Evolutionary conservation across 2,329 filamentous ascomycete genomes (phyloP).

Genomic region (Ascocoryne sarcoides): DNA sequence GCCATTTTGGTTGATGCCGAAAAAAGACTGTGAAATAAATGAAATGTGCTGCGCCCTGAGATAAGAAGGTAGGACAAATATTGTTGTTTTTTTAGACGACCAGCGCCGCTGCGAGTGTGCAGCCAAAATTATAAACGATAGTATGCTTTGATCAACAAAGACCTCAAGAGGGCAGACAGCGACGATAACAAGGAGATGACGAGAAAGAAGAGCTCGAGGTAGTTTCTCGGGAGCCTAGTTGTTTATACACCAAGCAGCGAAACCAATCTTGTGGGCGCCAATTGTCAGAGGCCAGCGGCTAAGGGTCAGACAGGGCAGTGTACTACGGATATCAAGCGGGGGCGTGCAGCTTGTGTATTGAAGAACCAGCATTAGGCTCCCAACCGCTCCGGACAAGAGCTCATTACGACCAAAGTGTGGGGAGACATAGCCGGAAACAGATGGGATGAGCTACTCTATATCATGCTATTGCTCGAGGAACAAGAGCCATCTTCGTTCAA

Average conservation of each 20-base stretch:
- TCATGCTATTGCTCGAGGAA: slow-evolving; percentile 14
- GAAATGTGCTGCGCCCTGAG: slow-evolving; percentile 13
- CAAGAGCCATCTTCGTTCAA: neutral
- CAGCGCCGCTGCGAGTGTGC: slow-evolving; percentile 19
- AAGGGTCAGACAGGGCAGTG: slow-evolving; percentile 14
- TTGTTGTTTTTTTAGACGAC: slow-evolving; percentile 17
- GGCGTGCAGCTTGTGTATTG: slow-evolving; percentile 9
- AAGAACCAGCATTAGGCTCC: slow-evolving; percentile 4
- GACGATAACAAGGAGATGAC: slow-evolving; percentile 14
- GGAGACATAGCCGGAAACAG: slow-evolving; percentile 6
- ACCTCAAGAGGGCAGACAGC: slow-evolving; percentile 18
- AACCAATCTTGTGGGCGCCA: slow-evolving; percentile 8
- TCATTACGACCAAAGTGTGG: slow-evolving; percentile 2
- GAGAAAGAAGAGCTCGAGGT: slow-evolving; percentile 13
- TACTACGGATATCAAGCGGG: slow-evolving; percentile 5
- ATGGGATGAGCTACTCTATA: slow-evolving; percentile 9
- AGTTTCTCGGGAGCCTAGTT: slow-evolving; percentile 15
- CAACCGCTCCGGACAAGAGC: slow-evolving; percentile 11
- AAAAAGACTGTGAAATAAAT: slow-evolving; percentile 6
- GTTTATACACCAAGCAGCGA: slow-evolving; percentile 24
- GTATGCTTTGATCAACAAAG: slow-evolving; percentile 32
- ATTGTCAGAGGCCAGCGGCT: slow-evolving; percentile 18
- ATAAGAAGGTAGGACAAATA: slow-evolving; percentile 15
- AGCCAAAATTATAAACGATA: slow-evolving; percentile 27
- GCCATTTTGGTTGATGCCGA: slow-evolving; percentile 24